phyloP scores from a whole-genome alignment of 2,329 filamentous ascomycete genomes.

The Amylocarpus encephaloides region DNA sequence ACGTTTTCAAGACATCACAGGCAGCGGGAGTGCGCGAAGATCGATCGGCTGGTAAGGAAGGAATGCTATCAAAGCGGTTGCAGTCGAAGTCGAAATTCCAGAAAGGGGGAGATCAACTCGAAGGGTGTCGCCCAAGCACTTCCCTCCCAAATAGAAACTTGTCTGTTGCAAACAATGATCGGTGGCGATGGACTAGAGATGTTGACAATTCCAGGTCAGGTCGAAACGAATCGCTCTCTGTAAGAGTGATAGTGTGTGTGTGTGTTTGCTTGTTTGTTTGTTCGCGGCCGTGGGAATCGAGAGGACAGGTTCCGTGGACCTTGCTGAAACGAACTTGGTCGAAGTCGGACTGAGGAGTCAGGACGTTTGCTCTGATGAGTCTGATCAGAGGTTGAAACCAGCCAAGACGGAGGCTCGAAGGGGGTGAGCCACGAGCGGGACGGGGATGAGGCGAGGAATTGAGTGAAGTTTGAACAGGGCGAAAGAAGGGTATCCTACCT shows the following conservation, averaged over 20 bases:
- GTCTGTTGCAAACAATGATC: neutral
- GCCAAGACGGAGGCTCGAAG: neutral
- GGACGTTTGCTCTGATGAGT: constrained; percentile 15
- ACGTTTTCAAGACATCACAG: constrained; percentile 23
- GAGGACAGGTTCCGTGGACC: constrained; percentile 11
- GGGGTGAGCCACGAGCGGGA: too few relatives aligned
- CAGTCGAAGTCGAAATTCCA: constrained; percentile 4
- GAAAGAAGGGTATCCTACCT: neutral
- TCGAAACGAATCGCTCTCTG: neutral
- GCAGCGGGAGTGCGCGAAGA: constrained; percentile 8
- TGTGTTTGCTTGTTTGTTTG: neutral
- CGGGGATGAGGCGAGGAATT: too few relatives aligned
- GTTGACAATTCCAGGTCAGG: neutral
- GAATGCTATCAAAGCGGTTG: constrained; percentile 26
- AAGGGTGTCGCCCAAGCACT: constrained; percentile 9
- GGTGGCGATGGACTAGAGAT: neutral
- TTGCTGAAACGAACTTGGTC: constrained; percentile 19
- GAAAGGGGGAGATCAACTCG: constrained; percentile 17
- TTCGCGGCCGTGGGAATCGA: constrained; percentile 7
- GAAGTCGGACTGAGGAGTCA: constrained; percentile 6
- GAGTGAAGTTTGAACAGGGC: neutral
- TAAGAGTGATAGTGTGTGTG: neutral
- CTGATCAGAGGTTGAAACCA: constrained; percentile 17
- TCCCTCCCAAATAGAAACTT: neutral
- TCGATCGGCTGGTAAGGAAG: constrained; percentile 10